Evolutionary conservation across 1,284 basidiomycete genomes (phyloP).

Genomic region (Stereum hirsutum): DNA sequence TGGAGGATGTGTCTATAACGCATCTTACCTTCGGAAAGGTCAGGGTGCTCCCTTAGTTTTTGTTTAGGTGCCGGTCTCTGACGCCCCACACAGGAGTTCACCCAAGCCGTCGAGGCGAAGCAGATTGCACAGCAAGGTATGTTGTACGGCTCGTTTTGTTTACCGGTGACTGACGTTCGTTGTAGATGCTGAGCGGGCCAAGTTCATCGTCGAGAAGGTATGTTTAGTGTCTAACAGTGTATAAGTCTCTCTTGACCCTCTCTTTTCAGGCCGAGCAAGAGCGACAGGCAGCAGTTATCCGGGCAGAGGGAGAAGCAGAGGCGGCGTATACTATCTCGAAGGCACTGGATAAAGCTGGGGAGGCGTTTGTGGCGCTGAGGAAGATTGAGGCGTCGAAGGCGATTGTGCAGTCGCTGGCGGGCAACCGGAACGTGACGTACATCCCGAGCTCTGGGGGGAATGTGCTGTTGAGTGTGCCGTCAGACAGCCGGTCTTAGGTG

Average conservation of each 20-base stretch:
- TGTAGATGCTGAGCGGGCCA: conserved; percentile 92
- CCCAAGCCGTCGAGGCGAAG: conserved; percentile 96
- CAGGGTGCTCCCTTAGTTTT: conserved; percentile 8
- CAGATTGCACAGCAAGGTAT: conserved; percentile 92
- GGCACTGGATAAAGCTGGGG: conserved; percentile 91
- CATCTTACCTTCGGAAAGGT: conserved; percentile 79
- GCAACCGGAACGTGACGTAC: conserved; percentile 82
- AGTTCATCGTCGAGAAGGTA: conserved; percentile 97
- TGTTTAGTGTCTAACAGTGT: conserved; percentile 12
- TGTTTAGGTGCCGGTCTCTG: too few relatives aligned
- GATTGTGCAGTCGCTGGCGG: conserved; percentile 76
- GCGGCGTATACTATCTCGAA: conserved; percentile 89
- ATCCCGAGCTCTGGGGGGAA: conserved; percentile 76
- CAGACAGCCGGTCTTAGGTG: conserved; percentile 20
- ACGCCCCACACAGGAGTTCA: conserved; percentile 70
- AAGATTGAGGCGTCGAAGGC: conserved; percentile 98
- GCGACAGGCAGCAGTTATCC: conserved; percentile 94
- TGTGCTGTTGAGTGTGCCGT: conserved; percentile 78
- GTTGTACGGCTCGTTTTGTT: neutral
- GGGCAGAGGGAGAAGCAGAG: conserved; percentile 98
- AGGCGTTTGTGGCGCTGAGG: conserved; percentile 91
- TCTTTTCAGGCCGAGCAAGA: conserved; percentile 96
- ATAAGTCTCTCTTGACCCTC: neutral
- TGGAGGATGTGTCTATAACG: conserved; percentile 98
- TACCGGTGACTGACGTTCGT: conserved; percentile 2